Percentiles rank a stretch among this genome's conserved stretches.
Conservation (phyloP, 2,329 filamentous ascomycete species). For the Phoma herbarum region DNA sequence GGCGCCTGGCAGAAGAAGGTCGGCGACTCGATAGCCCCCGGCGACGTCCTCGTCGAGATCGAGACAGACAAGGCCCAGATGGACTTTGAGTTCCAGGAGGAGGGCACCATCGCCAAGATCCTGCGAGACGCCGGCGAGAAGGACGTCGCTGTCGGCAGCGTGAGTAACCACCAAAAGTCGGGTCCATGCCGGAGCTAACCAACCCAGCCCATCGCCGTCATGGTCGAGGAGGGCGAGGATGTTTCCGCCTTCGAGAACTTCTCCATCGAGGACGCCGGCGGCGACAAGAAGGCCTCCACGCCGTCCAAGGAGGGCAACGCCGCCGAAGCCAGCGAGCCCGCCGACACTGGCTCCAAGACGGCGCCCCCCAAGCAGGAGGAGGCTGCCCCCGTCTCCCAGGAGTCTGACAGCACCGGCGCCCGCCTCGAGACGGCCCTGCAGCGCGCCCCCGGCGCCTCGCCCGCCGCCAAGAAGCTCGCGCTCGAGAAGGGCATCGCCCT, state of each 20-base stretch:
- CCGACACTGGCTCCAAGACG: slow-evolving; percentile 65
- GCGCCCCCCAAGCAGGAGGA: slow-evolving; percentile 60
- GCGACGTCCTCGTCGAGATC: slow-evolving; percentile 96
- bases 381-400: slow-evolving; percentile 66
- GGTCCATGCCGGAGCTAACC: too few species aligned
- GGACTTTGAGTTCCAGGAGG: slow-evolving; percentile 99
- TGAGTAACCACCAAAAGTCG: slow-evolving; percentile 59
- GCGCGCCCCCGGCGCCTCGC: slow-evolving; percentile 76
- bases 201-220: slow-evolving; percentile 86
- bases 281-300: slow-evolving; percentile 72
- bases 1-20: slow-evolving; percentile 98
- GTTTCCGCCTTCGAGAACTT: slow-evolving; percentile 89
- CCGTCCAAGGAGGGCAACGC: slow-evolving; percentile 70
- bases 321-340: slow-evolving; percentile 68
- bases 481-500: slow-evolving; percentile 84
- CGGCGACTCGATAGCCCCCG: slow-evolving; percentile 85
- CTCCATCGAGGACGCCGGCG: slow-evolving; percentile 87
- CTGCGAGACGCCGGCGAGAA: slow-evolving; percentile 93
- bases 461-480: slow-evolving; percentile 81
- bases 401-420: slow-evolving; percentile 77
- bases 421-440: slow-evolving; percentile 85
- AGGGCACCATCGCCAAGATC: slow-evolving; percentile 93
- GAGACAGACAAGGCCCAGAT: slow-evolving; percentile 99
- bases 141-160: slow-evolving; percentile 91
- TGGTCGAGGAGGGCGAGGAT: slow-evolving; percentile 91